Evolutionary conservation across 2,329 filamentous ascomycete genomes (phyloP).

Genomic region (Cladophialophora bantiana): DNA sequence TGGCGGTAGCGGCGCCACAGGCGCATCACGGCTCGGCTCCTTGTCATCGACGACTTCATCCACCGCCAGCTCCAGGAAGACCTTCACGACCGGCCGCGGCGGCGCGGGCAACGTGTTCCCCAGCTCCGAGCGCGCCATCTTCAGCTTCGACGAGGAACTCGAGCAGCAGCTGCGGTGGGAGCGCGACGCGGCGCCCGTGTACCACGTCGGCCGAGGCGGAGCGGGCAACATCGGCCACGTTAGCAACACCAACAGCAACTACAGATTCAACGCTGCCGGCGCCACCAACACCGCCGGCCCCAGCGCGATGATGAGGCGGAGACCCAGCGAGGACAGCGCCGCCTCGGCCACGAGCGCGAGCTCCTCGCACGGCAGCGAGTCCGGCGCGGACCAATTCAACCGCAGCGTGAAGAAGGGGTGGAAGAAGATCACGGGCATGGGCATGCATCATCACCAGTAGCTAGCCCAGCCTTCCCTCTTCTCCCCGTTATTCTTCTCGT

Average conservation of each 20-base stretch:
- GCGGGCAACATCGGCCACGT: conserved; percentile 57
- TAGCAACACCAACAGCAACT: neutral
- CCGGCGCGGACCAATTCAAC: conserved; percentile 39
- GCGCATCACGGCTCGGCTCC: conserved; percentile 45
- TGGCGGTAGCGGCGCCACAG: conserved; percentile 49
- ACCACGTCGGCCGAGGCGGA: conserved; percentile 69
- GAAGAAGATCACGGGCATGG: conserved; percentile 37
- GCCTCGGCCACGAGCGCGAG: conserved; percentile 12
- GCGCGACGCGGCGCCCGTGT: conserved; percentile 64
- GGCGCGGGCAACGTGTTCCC: conserved; percentile 64
- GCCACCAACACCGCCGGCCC: neutral
- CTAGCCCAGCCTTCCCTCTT: neutral
- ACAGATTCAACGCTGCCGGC: conserved; percentile 10
- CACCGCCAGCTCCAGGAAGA: conserved; percentile 52
- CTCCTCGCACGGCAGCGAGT: conserved; percentile 33
- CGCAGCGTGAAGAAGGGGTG: conserved; percentile 38
- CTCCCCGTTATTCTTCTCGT: neutral
- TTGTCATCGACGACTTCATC: conserved; percentile 40
- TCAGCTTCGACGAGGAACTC: conserved; percentile 72
- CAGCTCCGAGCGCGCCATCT: conserved; percentile 62
- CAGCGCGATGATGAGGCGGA: conserved; percentile 4
- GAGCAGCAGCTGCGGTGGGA: conserved; percentile 62
- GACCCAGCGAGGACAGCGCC: conserved; percentile 28
- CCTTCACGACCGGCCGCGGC: conserved; percentile 59
- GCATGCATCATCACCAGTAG: conserved; percentile 2